These are phyloP conservation scores for Halophytophthora batemanensis DNA, from an alignment of 352 stramenopile genomes.

Conservation along the genomic window DNA sequence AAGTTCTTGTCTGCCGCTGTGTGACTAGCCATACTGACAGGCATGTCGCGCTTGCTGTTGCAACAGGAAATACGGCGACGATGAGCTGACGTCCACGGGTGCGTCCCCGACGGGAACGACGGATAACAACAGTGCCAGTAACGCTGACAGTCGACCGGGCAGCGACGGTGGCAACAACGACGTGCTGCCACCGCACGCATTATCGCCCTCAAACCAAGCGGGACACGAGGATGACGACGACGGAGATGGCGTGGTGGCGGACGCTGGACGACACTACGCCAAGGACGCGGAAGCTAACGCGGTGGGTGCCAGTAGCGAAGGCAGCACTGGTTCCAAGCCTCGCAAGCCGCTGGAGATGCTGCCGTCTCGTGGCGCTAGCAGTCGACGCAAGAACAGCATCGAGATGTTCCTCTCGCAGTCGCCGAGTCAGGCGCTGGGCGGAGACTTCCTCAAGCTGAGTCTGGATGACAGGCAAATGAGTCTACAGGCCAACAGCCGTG, in stretches of 20 bases:
- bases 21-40: not conserved
- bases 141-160: not conserved
- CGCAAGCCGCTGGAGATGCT: constrained; percentile 24
- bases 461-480: constrained; percentile 64
- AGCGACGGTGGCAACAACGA: constrained; percentile 24
- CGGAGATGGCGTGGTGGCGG: not conserved
- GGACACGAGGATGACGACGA: constrained; percentile 19
- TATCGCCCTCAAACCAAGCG: constrained; percentile 48
- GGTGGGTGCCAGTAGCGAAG: constrained; percentile 1
- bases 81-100: constrained; percentile 9
- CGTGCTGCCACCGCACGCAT: constrained; percentile 21
- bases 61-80: constrained; percentile 33
- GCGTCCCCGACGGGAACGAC: constrained; percentile 16
- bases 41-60: too few relatives aligned
- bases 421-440: constrained; percentile 70
- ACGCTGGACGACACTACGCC: constrained; percentile 1
- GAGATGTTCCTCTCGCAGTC: constrained; percentile 88
- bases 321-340: constrained; percentile 19
- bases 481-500: constrained; percentile 23
- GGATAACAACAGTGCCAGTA: constrained; percentile 3
- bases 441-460: constrained; percentile 71
- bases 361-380: constrained; percentile 15
- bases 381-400: constrained; percentile 80
- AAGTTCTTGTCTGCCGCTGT: too few relatives aligned
- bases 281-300: constrained; percentile 4